Evolutionary conservation across 169 alveolate genomes (phyloP).

Genomic region (Babesia ovata): DNA sequence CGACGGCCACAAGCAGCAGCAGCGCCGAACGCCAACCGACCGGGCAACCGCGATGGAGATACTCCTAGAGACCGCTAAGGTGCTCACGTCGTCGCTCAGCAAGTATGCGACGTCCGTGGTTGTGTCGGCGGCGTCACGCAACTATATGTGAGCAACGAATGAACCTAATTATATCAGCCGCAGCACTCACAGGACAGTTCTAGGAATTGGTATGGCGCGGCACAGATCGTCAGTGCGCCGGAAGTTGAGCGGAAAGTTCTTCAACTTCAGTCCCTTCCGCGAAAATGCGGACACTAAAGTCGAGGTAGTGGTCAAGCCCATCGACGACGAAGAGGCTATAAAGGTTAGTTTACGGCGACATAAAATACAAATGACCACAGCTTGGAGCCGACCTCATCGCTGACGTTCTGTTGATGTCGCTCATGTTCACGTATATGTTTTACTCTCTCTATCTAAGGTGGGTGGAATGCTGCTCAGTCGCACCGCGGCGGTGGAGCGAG

Average conservation of each 20-base stretch:
- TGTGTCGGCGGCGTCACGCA: slow-evolving; percentile 40
- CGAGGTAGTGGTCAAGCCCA: slow-evolving; percentile 65
- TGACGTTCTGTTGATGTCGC: slow-evolving; percentile 52
- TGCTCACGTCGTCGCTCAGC: slow-evolving; percentile 45
- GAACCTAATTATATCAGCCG: not conserved
- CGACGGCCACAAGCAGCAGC: not conserved
- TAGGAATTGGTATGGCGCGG: slow-evolving; percentile 30
- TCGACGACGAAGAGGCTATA: slow-evolving; percentile 56
- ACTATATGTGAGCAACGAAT: slow-evolving; percentile 24
- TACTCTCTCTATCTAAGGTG: slow-evolving; percentile 60
- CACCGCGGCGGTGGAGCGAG: not conserved
- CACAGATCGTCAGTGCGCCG: slow-evolving; percentile 41
- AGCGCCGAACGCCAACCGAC: not conserved
- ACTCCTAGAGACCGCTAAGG: slow-evolving; percentile 44
- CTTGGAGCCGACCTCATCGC: slow-evolving; percentile 65
- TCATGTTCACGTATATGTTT: slow-evolving; percentile 57
- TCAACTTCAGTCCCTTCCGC: slow-evolving; percentile 36
- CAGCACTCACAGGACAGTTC: slow-evolving; percentile 31
- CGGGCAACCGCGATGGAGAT: slow-evolving; percentile 49
- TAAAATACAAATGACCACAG: not conserved
- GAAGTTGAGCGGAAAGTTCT: slow-evolving; percentile 42
- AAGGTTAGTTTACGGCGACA: slow-evolving; percentile 9
- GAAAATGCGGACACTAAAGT: slow-evolving; percentile 53
- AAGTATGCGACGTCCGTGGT: slow-evolving; percentile 52
- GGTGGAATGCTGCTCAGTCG: not conserved